Evolutionary conservation across 2,329 filamentous ascomycete genomes (phyloP).

Genomic region (Colletotrichum godetiae): DNA sequence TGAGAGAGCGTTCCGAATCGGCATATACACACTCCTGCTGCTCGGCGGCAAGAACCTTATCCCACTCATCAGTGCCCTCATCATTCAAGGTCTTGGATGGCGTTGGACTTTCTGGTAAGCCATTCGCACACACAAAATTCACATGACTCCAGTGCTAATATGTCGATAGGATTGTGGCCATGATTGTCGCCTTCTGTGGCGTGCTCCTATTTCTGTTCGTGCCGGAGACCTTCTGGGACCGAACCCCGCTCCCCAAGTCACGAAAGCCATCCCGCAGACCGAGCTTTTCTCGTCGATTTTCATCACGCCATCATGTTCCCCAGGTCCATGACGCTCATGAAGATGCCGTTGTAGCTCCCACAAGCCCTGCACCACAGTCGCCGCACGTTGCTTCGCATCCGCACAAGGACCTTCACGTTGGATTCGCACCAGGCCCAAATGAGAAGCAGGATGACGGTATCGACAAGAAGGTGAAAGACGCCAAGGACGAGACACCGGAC

Average conservation of each 20-base stretch:
- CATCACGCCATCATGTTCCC: slow-evolving; percentile 45
- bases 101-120: slow-evolving; percentile 88
- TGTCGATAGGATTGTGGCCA: slow-evolving; percentile 76
- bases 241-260: slow-evolving; percentile 68
- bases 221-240: slow-evolving; percentile 96
- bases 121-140: too few species aligned
- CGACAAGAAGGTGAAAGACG: slow-evolving; percentile 10
- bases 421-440: slow-evolving; percentile 41
- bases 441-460: not conserved
- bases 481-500: not conserved
- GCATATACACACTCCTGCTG: slow-evolving; percentile 90
- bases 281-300: slow-evolving; percentile 59
- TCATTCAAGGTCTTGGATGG: slow-evolving; percentile 84
- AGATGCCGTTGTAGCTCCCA: not conserved
- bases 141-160: slow-evolving; percentile 38
- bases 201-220: slow-evolving; percentile 88
- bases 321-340: not conserved
- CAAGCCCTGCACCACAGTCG: not conserved
- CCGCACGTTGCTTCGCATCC: slow-evolving; percentile 31
- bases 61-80: slow-evolving; percentile 85
- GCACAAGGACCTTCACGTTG: slow-evolving; percentile 45
- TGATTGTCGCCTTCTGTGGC: slow-evolving; percentile 78
- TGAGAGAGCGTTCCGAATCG: slow-evolving; percentile 90
- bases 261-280: slow-evolving; percentile 53
- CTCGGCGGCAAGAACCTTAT: slow-evolving; percentile 93